Conservation (phyloP, 169 alveolate genomes). For the Plasmodium blacklocki region DNA sequence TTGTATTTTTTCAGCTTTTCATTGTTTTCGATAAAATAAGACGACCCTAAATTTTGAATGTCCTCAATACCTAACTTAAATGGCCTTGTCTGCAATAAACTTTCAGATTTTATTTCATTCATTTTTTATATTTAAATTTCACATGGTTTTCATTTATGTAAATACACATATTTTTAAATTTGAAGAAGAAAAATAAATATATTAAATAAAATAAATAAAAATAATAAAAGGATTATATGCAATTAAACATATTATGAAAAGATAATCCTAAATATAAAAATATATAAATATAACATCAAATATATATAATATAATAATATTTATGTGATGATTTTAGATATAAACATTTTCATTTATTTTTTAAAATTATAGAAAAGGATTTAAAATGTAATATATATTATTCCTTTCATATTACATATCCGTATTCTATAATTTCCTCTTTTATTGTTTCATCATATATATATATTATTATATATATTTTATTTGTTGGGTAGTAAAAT, state of each 20-base stretch:
- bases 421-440: too few relatives aligned
- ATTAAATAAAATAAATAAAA: slow-evolving; percentile 4
- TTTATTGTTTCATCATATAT: too few relatives aligned
- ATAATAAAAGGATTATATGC: background rate
- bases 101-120: slow-evolving; percentile 30
- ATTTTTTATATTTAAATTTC: slow-evolving; percentile 19
- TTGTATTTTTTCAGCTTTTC: slow-evolving; percentile 29
- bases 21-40: slow-evolving; percentile 20
- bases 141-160: background rate
- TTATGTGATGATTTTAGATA: too few relatives aligned
- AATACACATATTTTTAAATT: too few relatives aligned
- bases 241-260: background rate
- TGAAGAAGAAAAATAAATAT: background rate
- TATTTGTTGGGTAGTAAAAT: too few relatives aligned
- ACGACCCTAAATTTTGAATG: slow-evolving; percentile 61
- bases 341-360: too few relatives aligned
- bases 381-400: too few relatives aligned
- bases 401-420: too few relatives aligned
- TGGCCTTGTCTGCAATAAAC: slow-evolving; percentile 24
- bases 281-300: too few relatives aligned
- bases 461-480: too few relatives aligned
- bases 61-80: slow-evolving; percentile 52
- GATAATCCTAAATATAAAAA: background rate
- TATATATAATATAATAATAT: too few relatives aligned
- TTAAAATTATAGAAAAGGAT: too few relatives aligned